Evolutionary conservation across 139 green algal species (phyloP).

Genomic region (Marvania coccoides): DNA sequence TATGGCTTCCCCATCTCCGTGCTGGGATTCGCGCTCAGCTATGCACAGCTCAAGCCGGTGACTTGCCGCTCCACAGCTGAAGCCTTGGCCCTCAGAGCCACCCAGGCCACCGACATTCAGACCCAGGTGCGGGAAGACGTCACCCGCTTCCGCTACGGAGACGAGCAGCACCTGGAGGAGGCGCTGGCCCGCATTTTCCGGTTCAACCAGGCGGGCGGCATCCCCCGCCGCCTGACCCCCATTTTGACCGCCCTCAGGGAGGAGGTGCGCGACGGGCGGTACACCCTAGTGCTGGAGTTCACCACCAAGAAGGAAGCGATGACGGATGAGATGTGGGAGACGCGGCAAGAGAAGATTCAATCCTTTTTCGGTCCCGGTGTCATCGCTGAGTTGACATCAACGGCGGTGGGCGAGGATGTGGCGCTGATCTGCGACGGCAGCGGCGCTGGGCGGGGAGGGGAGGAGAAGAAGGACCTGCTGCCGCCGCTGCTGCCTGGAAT

Average conservation of each 20-base stretch:
- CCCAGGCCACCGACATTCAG: conserved; percentile 92
- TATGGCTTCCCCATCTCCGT: conserved; percentile 95
- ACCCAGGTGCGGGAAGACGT: conserved; percentile 82
- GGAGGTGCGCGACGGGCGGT: conserved; percentile 48
- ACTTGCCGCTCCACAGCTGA: conserved; percentile 58
- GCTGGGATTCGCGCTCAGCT: conserved; percentile 90
- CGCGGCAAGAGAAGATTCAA: conserved; percentile 72
- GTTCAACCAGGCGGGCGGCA: conserved; percentile 55
- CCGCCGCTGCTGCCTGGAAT: conserved; percentile 83
- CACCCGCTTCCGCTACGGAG: conserved; percentile 82
- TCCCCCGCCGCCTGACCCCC: conserved; percentile 62
- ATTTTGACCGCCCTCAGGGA: conserved; percentile 76
- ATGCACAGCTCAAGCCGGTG: conserved; percentile 81
- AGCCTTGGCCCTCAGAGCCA: conserved; percentile 64
- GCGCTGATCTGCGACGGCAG: conserved; percentile 64
- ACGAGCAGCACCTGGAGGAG: conserved; percentile 98
- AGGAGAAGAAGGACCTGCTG: conserved; percentile 78
- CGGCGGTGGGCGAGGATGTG: conserved; percentile 58
- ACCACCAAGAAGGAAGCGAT: conserved; percentile 44
- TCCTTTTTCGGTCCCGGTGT: conserved; percentile 92
- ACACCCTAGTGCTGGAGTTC: conserved; percentile 76
- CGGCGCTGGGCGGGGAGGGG: conserved; percentile 51
- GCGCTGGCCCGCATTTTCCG: conserved; percentile 87
- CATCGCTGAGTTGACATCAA: conserved; percentile 30
- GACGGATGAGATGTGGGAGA: conserved; percentile 52